A percentile compares a stretch with the other conserved stretches of the same genome.
These are phyloP conservation scores for Paracorniculantispora psalliotae DNA, from an alignment of 2,329 filamentous ascomycete species.

Conservation along the genomic window DNA sequence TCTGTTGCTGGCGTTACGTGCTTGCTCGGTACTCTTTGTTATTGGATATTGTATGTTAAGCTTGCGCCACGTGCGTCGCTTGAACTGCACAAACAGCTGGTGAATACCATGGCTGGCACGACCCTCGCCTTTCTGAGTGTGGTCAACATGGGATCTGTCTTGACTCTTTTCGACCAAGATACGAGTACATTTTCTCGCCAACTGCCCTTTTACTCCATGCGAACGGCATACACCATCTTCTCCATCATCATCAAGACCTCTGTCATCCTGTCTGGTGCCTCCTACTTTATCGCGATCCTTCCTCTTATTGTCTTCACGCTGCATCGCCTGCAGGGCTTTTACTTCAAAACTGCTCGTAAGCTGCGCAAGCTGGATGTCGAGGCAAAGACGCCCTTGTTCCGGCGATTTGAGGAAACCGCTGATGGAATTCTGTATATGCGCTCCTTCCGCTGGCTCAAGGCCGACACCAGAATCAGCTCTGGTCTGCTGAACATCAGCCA, in stretches of 20 bases:
- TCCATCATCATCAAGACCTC: conserved; percentile 3
- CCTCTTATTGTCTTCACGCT: conserved; percentile 29
- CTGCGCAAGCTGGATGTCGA: conserved; percentile 27
- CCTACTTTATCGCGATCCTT: conserved; percentile 30
- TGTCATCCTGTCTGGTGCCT: neutral
- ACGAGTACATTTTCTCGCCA: neutral
- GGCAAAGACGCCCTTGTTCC: conserved; percentile 26
- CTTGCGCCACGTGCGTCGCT: conserved; percentile 7
- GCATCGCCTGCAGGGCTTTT: conserved; percentile 25
- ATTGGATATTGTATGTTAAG: neutral
- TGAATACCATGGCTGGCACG: neutral
- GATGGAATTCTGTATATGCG: conserved; percentile 27
- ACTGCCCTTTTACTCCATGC: neutral
- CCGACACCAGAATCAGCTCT: conserved; percentile 19
- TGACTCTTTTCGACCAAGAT: conserved; percentile 8
- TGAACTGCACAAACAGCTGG: neutral
- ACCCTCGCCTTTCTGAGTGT: conserved; percentile 1
- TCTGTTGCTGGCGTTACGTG: neutral
- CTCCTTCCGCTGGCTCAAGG: conserved; percentile 27
- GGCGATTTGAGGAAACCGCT: conserved; percentile 23
- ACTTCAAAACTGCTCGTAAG: conserved; percentile 28
- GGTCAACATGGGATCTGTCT: conserved; percentile 2
- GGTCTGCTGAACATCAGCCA: conserved; percentile 30
- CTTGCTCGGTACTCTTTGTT: neutral
- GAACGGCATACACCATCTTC: neutral